These are phyloP conservation scores for Moringa oleifera DNA, from an alignment of 345 rosid species.

Conservation along the genomic window DNA sequence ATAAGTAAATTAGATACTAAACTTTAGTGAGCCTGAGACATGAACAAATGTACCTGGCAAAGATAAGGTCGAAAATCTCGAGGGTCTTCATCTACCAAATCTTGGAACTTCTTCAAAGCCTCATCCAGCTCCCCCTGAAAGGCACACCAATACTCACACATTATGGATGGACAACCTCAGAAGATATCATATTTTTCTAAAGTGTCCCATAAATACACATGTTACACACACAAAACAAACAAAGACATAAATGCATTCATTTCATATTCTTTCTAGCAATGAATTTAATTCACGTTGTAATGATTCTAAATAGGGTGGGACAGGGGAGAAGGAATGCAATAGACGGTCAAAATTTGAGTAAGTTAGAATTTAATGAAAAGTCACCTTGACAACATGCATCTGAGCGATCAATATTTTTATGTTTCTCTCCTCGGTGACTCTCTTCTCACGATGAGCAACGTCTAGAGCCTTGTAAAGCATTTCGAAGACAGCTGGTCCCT, in stretches of 20 bases:
- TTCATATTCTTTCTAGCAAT: too few relatives aligned
- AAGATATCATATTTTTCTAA: background rate
- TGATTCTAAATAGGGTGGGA: too few relatives aligned
- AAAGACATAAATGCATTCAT: too few relatives aligned
- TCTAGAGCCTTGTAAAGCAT: conserved; percentile 72
- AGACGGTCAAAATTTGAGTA: background rate
- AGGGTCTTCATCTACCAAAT: conserved; percentile 67
- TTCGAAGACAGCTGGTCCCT: conserved; percentile 73
- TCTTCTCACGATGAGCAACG: conserved; percentile 42
- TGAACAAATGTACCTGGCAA: conserved; percentile 59
- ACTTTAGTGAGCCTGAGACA: background rate
- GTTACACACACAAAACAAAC: too few relatives aligned
- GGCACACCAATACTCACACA: conserved; percentile 13
- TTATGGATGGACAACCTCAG: background rate
- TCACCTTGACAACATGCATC: conserved; percentile 79
- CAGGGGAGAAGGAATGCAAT: too few relatives aligned
- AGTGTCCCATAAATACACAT: background rate
- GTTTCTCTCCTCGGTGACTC: conserved; percentile 80
- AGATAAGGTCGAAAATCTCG: conserved; percentile 95
- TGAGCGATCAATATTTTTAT: conserved; percentile 78
- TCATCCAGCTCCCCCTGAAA: conserved; percentile 73
- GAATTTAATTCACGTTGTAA: too few relatives aligned
- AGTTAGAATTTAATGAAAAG: background rate
- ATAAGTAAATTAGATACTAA: background rate
- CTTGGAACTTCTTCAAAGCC: conserved; percentile 65